Evolutionary conservation across 768 basidiomycete species (phyloP).

Genomic region (Boletus rubescentipes): DNA sequence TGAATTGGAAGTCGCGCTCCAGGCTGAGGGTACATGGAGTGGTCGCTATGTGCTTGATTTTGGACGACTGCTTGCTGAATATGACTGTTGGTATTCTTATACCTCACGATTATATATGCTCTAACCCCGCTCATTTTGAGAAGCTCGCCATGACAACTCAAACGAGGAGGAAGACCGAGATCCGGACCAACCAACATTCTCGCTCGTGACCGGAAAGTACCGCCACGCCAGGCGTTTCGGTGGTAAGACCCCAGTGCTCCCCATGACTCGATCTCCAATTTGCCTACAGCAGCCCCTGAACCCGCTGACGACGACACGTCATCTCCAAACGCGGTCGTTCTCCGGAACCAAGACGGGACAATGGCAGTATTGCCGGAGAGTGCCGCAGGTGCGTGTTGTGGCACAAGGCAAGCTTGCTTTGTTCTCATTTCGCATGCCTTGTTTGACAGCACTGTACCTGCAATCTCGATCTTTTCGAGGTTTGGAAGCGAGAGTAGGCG

Average conservation of each 20-base stretch:
- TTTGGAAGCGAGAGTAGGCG: slow-evolving; percentile 71
- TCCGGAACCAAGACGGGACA: slow-evolving; percentile 64
- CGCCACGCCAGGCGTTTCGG: slow-evolving; percentile 73
- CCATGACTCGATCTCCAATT: slow-evolving; percentile 2
- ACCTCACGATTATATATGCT: background rate
- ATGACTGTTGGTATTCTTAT: slow-evolving; percentile 16
- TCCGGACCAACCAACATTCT: slow-evolving; percentile 77
- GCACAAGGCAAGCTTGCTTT: slow-evolving; percentile 1
- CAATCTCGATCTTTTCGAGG: slow-evolving; percentile 76
- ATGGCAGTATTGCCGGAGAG: slow-evolving; percentile 58
- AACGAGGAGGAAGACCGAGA: slow-evolving; percentile 47
- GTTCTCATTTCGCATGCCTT: slow-evolving; percentile 8
- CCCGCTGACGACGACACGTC: slow-evolving; percentile 18
- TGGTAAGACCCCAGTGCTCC: slow-evolving; percentile 20
- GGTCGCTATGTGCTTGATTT: slow-evolving; percentile 71
- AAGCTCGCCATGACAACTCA: slow-evolving; percentile 3
- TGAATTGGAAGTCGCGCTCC: slow-evolving; percentile 82
- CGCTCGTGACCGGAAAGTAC: slow-evolving; percentile 83
- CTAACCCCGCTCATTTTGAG: background rate
- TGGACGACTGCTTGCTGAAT: slow-evolving; percentile 49
- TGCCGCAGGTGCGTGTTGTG: slow-evolving; percentile 59
- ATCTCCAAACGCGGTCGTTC: slow-evolving; percentile 45
- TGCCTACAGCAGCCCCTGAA: slow-evolving; percentile 9
- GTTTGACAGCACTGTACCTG: slow-evolving; percentile 60
- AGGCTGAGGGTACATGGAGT: slow-evolving; percentile 67